These are phyloP conservation scores for Fraxinus sp. DNA, from an alignment of 305 asterid species.

Conservation along the genomic window DNA sequence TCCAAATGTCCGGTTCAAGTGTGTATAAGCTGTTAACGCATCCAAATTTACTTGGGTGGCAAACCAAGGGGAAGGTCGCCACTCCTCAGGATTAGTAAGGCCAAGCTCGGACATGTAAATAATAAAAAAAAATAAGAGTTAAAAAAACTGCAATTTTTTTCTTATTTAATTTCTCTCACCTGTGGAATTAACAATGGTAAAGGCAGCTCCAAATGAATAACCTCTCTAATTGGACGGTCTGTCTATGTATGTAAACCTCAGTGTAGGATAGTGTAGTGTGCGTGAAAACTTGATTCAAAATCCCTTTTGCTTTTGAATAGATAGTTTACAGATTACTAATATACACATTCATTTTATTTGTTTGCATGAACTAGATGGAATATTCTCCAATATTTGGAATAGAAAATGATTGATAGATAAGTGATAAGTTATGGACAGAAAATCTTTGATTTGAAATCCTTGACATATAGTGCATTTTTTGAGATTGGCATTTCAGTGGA, in stretches of 20 bases:
- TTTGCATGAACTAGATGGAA: background rate
- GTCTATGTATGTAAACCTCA: background rate
- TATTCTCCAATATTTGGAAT: background rate
- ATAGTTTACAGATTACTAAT: background rate
- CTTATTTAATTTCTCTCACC: background rate
- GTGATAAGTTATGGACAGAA: background rate
- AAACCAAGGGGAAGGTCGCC: background rate
- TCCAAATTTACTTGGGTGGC: background rate
- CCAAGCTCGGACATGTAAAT: background rate
- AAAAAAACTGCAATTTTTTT: background rate
- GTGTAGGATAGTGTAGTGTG: background rate
- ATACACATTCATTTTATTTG: background rate
- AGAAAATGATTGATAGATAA: background rate
- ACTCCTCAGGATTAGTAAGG: background rate
- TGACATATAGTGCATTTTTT: background rate
- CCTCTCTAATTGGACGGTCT: background rate
- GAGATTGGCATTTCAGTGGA: background rate
- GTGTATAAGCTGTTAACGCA: background rate
- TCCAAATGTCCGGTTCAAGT: background rate
- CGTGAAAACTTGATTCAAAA: background rate
- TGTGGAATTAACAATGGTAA: background rate
- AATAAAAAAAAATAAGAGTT: background rate
- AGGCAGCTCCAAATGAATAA: background rate
- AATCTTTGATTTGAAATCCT: background rate
- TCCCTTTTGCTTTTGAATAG: background rate